Base-by-base conservation (phyloP, 2,329 filamentous ascomycete genomes). In the Cryphonectria radicalis region DNA sequence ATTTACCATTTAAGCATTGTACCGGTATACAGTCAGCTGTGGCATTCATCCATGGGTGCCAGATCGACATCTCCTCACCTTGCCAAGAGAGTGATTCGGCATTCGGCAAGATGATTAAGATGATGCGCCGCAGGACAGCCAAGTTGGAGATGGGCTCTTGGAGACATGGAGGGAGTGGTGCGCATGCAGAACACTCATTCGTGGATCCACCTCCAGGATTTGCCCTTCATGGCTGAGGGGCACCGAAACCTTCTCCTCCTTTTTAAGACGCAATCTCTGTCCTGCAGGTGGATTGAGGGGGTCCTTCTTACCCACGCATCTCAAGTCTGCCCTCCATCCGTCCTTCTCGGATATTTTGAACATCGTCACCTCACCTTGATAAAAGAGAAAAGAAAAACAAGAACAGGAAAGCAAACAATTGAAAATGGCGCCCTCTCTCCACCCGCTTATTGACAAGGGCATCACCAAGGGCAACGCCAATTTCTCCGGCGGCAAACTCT, bases 401-500 rank as follows among this genome's bases (percentile, higher is more conserved):
- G 7, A 11, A 3, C 7, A 40, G 11, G 6, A 37, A 10, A 7
- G 37, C 5, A 32, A 32, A 32, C 28, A 32, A 17, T 37, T 11
- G 14, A 69, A 42, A 40, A 82, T 80, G 80, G 76, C 78, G 63
- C 79, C 79, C 37, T 86, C 85, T 28, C 83, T 92, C 25, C 90
- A 92, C 80, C 90, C 90, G 60, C 78, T 86, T 66, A 82, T 92
- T 81, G 88, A 91, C 81, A 87, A 88, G 75, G 89, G 89, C 78
- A 76, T 92, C 78, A 82, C 80, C 71, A 87, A 88, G 75, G 89
- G 90, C 74, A 77, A 82, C 67, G 67, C 84, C 43, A 81, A 83
- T 80, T 89, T 89, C 79, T 63, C 83, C 0, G 90, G 90, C 71
- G 90, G 90, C 71, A 89, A 84, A 67, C 84, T 92, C 11, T 82